These are phyloP conservation scores for Solanum chacoense DNA, from an alignment of 305 asterid species.

Conservation along the genomic window DNA sequence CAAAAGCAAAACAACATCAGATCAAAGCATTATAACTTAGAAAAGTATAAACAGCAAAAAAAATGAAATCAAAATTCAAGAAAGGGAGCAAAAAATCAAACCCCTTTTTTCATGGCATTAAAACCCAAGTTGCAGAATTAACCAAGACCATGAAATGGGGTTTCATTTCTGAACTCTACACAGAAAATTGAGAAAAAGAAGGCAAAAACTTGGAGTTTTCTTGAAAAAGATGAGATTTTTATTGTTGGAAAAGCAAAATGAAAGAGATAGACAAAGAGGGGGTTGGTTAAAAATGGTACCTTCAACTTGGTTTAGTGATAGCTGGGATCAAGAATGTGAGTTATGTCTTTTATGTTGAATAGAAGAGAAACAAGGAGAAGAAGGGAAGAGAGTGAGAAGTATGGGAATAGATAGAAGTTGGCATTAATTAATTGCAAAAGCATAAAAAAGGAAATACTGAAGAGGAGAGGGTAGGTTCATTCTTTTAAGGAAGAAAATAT, in stretches of 20 bases:
- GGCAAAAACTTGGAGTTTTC: neutral
- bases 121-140: neutral
- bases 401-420: neutral
- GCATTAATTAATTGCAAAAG: neutral
- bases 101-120: neutral
- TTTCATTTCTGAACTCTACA: neutral
- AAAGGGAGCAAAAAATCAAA: no score
- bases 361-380: neutral
- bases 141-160: neutral
- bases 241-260: neutral
- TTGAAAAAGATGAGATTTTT: neutral
- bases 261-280: neutral
- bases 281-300: neutral
- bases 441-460: neutral
- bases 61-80: neutral
- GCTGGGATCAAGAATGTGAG: neutral
- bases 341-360: neutral
- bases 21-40: neutral
- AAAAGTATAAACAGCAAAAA: neutral
- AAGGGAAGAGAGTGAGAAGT: neutral
- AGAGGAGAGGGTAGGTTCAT: neutral
- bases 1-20: neutral
- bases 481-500: neutral
- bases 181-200: neutral
- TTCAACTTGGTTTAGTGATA: neutral